These are phyloP conservation scores for Pseudocercospora pini-densiflorae DNA, from an alignment of 2,329 filamentous ascomycete genomes.

Conservation along the genomic window DNA sequence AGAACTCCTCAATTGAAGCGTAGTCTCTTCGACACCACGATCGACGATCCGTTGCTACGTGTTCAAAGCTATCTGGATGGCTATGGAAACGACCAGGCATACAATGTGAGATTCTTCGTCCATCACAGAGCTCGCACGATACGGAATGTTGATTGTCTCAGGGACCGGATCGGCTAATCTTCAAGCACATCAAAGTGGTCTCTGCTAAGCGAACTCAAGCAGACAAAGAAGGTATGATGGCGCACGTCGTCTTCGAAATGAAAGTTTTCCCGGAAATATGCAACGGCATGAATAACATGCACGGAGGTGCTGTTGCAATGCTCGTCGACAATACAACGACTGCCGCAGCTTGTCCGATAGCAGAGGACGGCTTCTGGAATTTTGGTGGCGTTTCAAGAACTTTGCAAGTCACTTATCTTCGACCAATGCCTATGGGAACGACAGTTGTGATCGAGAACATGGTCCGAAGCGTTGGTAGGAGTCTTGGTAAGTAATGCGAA, in stretches of 20 bases:
- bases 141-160: not conserved
- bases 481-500: slow-evolving; percentile 39
- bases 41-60: slow-evolving; percentile 16
- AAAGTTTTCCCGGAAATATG: slow-evolving; percentile 18
- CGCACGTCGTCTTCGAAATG: slow-evolving; percentile 19
- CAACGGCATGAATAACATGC: slow-evolving; percentile 27
- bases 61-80: slow-evolving; percentile 19
- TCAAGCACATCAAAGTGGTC: slow-evolving; percentile 17
- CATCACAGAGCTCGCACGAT: not conserved
- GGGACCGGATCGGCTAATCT: slow-evolving; percentile 19
- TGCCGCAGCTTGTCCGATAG: slow-evolving; percentile 32
- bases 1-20: not conserved
- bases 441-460: slow-evolving; percentile 46
- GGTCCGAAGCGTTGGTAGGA: slow-evolving; percentile 48
- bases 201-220: slow-evolving; percentile 14
- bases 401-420: slow-evolving; percentile 51
- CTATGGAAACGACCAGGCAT: slow-evolving; percentile 15
- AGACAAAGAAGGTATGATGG: slow-evolving; percentile 4
- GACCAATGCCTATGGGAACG: slow-evolving; percentile 44
- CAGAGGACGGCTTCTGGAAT: slow-evolving; percentile 38
- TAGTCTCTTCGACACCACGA: slow-evolving; percentile 15
- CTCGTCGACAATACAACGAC: slow-evolving; percentile 59
- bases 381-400: slow-evolving; percentile 46
- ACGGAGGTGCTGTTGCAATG: slow-evolving; percentile 53
- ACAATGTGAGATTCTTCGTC: not conserved